Base-by-base conservation (phyloP, 1,139 yeast species). In the Candida tetrigidarum region DNA sequence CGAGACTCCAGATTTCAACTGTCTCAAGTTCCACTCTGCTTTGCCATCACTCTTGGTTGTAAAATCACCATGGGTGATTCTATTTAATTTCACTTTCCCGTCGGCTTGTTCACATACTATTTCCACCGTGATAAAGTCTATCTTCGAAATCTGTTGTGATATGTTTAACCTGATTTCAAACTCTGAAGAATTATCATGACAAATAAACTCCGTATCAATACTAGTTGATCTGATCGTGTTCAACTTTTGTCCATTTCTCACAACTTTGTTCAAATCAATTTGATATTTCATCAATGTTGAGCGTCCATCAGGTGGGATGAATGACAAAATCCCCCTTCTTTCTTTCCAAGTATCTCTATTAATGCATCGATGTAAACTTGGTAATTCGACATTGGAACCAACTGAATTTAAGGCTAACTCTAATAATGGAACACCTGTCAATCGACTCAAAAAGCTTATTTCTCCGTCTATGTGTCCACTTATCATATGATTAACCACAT, bases 251-350 rank as follows among this genome's bases (percentile, higher is more conserved):
- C 51, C 53, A 25, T 49, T 42, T 12, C 33, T 26, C 9, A 32
- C 34, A 14, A 42, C 34, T 12, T 47, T 49, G 43, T 62, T 63
- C 32, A 80, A 61, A 48, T 87, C 88, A 26, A 87, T 63, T 5
- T 78, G 71, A 59, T 93, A 93, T 19, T 78, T 69, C 76, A 86
- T 78, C 15, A 93, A 63, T 4, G 78, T 72, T 34, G 83, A 80
- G 50, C 71, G 76, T 4, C 96, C 98, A 62, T 93, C 97, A 0
- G 98, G 96, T 3, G 99, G 99, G 16, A 87, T 76, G 57, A 92
- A 89, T 12, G 82, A 71, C 35, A 91, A 59, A 0, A 69, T 52
- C 0, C 80, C 80, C n/a, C 50, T 52, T 5, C 57, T 58, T 9
- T 56, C 51, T 9, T 53, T 43, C 84, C 85, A 82, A 25, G 62